These are phyloP conservation scores for Rhizopus sp. DNA, from an alignment of 371 early-diverging fungal genomes.

Conservation along the genomic window DNA sequence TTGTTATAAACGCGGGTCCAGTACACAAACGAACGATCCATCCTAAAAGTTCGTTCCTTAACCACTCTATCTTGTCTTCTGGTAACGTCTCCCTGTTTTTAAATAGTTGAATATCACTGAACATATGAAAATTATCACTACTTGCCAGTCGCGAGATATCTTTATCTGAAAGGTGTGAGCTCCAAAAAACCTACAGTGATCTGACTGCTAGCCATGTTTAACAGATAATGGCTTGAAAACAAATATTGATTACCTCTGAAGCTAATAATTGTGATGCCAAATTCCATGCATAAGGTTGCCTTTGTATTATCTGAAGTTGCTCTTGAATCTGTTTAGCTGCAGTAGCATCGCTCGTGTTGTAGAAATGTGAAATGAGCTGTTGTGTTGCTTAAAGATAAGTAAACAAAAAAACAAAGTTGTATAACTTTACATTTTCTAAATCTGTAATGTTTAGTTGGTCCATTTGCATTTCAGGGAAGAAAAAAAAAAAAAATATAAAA, in stretches of 20 bases:
- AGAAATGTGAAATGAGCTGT: conserved; percentile 47
- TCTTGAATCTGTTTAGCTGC: conserved; percentile 63
- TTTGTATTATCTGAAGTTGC: conserved; percentile 70
- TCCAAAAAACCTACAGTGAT: conserved; percentile 80
- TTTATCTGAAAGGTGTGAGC: conserved; percentile 85
- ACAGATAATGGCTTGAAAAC: background rate
- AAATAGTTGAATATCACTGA: background rate
- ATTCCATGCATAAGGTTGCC: conserved; percentile 74
- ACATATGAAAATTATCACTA: background rate
- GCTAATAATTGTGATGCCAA: conserved; percentile 66
- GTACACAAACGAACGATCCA: conserved; percentile 62
- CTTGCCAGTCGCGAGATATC: conserved; percentile 76
- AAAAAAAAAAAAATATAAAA: conserved; percentile 8
- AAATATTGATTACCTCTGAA: conserved; percentile 41
- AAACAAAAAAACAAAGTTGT: background rate
- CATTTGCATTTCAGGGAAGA: conserved; percentile 4
- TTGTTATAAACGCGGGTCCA: conserved; percentile 69
- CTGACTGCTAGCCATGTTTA: conserved; percentile 37
- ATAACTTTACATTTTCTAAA: too few species aligned
- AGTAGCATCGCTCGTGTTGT: conserved; percentile 43
- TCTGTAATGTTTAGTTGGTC: too few species aligned
- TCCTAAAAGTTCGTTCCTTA: conserved; percentile 62
- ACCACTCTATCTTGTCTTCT: conserved; percentile 59
- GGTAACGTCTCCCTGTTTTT: conserved; percentile 61
- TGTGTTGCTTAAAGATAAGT: background rate